phyloP scores from a whole-genome alignment of 805 yeast genomes.

The Candida ficus region DNA sequence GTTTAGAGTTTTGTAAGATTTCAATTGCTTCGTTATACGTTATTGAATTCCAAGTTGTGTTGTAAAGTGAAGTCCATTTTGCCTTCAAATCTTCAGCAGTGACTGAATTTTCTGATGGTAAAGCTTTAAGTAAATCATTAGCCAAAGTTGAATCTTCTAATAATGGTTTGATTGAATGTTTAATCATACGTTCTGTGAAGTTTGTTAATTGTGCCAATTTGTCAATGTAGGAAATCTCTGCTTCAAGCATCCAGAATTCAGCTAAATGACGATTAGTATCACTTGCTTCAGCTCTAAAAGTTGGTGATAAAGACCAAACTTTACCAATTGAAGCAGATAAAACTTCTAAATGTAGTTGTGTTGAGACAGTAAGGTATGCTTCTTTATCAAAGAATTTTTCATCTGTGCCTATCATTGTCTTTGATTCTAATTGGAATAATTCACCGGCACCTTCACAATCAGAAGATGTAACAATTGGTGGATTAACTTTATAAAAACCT shows the following conservation, averaged over 20 bases:
- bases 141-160: constrained; percentile 23
- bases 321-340: constrained; percentile 66
- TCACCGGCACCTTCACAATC: constrained; percentile 99
- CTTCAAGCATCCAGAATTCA: constrained; percentile 98
- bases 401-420: constrained; percentile 11
- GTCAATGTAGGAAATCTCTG: constrained; percentile 69
- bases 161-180: constrained; percentile 36
- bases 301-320: constrained; percentile 87
- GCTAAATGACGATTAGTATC: constrained; percentile 88
- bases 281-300: constrained; percentile 89
- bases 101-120: constrained; percentile 17
- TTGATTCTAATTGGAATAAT: constrained; percentile 54
- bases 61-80: constrained; percentile 58
- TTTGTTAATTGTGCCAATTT: constrained; percentile 54
- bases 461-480: constrained; percentile 82
- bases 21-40: constrained; percentile 75
- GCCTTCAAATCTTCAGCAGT: constrained; percentile 30
- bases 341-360: constrained; percentile 87
- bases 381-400: constrained; percentile 55
- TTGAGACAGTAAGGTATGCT: constrained; percentile 80
- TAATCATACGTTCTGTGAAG: constrained; percentile 68
- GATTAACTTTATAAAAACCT: constrained; percentile 66
- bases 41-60: constrained; percentile 57
- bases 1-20: constrained; percentile 31
- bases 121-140: constrained; percentile 22